Evolutionary conservation across 441 rosid species (phyloP).

Genomic region (Euphorbia corollata): DNA sequence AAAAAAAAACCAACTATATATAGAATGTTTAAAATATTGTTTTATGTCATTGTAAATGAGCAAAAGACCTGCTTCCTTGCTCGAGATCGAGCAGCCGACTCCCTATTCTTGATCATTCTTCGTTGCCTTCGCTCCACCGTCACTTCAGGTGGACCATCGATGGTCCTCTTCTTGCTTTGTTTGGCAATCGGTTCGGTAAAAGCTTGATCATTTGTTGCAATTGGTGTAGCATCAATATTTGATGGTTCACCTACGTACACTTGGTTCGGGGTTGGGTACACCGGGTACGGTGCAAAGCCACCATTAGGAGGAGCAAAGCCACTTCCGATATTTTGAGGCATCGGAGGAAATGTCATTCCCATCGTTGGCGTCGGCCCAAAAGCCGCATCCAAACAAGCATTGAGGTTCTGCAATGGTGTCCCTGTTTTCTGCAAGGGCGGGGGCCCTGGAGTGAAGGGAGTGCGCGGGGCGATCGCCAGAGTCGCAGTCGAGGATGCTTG

Average conservation of each 20-base stretch:
- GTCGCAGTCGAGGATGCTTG: background rate
- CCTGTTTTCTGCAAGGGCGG: slow-evolving; percentile 18
- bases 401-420: slow-evolving; percentile 13
- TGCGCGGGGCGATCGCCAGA: background rate
- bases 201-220: slow-evolving; percentile 30
- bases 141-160: slow-evolving; percentile 63
- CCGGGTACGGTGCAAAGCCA: slow-evolving; percentile 31
- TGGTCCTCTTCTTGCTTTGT: slow-evolving; percentile 42
- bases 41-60: background rate
- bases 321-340: slow-evolving; percentile 22
- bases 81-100: slow-evolving; percentile 85
- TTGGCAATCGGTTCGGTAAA: slow-evolving; percentile 27
- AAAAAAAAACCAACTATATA: background rate
- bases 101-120: slow-evolving; percentile 86
- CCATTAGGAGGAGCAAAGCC: slow-evolving; percentile 17
- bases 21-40: background rate
- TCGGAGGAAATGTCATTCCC: slow-evolving; percentile 28
- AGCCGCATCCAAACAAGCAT: slow-evolving; percentile 28
- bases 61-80: slow-evolving; percentile 76
- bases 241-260: slow-evolving; percentile 29
- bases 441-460: slow-evolving; percentile 19
- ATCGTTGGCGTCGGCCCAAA: slow-evolving; percentile 27
- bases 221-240: slow-evolving; percentile 18
- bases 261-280: slow-evolving; percentile 23
- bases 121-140: slow-evolving; percentile 75